Evolutionary conservation across 441 rosid species (phyloP), one percentile per base, ranked within the genome.

Genomic region (Corymbia calophylla): DNA sequence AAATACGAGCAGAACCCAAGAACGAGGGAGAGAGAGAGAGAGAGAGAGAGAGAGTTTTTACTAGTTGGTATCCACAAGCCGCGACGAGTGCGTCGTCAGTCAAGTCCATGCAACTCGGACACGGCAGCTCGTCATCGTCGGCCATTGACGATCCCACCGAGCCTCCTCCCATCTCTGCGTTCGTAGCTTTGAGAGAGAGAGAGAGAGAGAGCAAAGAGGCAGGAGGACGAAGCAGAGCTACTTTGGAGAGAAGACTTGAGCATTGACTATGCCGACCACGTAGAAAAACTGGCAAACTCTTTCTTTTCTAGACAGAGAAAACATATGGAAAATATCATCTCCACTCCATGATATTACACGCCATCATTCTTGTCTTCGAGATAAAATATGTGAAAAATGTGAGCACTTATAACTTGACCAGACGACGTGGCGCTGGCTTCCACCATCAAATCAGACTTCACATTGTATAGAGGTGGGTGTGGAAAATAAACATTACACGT

Each of bases 281-380:
- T 35, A 3, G 5, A 62, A 31, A 39, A 39, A 73, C 15, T 5
- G 21, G 25, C 47, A 32, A 25, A 68, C 47, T 68, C 80, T 17
- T 23, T 17, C 21, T 18, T 32, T 18, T 68, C 47, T 68, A 66
- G 3, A 32, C 44, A 17, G 80, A 32, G 23, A 35, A 77, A 44
- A 21, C 18, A 10, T 1, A 19, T 1, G 9, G 3, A 44, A 17
- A 39, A 31, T 9, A 31, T 8, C 4, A 31, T 31, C 2, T 0
- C 9, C 77, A 15, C 77, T 54, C 23, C 39, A 31, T 66, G 16
- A 31, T 31, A 39, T 66, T 66, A 39, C 35, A 9, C 77, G 21
- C 44, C 8, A 31, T 6, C 44, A 66, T 31, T 66, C 39, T 35
- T 35, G 3, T 16, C 21, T 66, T 5, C 23, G 23, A 12, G 31